Conservation (phyloP, 1,284 basidiomycete genomes). For the Cutaneotrichosporon sp. region DNA sequence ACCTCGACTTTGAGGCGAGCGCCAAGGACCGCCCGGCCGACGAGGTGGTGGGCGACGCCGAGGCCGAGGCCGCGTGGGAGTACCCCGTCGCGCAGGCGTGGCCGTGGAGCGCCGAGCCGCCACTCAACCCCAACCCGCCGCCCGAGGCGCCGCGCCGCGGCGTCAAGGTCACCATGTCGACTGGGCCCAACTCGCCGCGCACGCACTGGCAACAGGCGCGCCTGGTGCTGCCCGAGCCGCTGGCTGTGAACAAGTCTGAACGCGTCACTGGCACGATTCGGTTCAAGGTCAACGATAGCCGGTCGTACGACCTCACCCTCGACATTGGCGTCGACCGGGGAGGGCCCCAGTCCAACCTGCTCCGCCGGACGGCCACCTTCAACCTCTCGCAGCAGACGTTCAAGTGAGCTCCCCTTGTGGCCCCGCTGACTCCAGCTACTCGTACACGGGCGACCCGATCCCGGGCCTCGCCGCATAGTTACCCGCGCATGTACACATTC, state of each 20-base stretch:
- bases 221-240: conserved; percentile 49
- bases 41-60: conserved; percentile 15
- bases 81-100: conserved; percentile 35
- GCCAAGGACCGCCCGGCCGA: conserved; percentile 10
- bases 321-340: conserved; percentile 44
- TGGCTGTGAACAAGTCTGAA: conserved; percentile 53
- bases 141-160: conserved; percentile 45
- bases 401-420: conserved; percentile 39
- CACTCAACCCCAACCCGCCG: conserved; percentile 46
- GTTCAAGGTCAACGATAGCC: conserved; percentile 45
- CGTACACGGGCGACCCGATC: conserved; percentile 25
- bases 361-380: conserved; percentile 40
- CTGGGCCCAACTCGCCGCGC: conserved; percentile 46
- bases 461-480: background rate
- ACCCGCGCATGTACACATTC: background rate
- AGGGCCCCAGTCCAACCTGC: conserved; percentile 30
- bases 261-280: conserved; percentile 42
- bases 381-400: conserved; percentile 51
- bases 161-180: conserved; percentile 46
- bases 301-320: conserved; percentile 51
- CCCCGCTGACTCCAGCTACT: conserved; percentile 23
- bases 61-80: conserved; percentile 33
- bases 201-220: conserved; percentile 54
- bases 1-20: conserved; percentile 46
- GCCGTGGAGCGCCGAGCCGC: conserved; percentile 44